Conservation (phyloP, 2,329 filamentous ascomycete species). For the Neophaeococcomyces aloes region DNA sequence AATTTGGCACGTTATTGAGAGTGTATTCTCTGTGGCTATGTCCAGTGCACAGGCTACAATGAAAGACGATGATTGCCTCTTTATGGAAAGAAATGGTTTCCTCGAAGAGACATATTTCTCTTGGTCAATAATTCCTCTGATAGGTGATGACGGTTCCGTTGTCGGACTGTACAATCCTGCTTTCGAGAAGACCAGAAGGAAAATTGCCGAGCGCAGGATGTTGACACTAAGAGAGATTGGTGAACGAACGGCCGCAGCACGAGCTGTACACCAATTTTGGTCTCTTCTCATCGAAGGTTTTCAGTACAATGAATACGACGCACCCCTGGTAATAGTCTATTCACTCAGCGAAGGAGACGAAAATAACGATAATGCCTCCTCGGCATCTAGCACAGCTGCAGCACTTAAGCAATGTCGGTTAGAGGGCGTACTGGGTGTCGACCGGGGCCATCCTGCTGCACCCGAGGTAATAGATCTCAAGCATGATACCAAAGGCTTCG, state of each 20-base stretch:
- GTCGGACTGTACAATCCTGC: constrained; percentile 69
- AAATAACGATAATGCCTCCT: constrained; percentile 61
- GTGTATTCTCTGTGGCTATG: constrained; percentile 57
- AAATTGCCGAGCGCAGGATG: constrained; percentile 71
- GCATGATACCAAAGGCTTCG: constrained; percentile 61
- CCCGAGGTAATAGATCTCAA: constrained; percentile 57
- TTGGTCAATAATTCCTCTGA: constrained; percentile 64
- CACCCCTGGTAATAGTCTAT: constrained; percentile 68
- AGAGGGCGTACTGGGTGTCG: constrained; percentile 62
- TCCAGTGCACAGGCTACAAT: constrained; percentile 66
- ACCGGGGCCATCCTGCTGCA: constrained; percentile 51
- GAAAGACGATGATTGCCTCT: constrained; percentile 72
- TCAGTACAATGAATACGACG: constrained; percentile 63
- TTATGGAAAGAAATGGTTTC: constrained; percentile 55
- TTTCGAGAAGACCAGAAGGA: constrained; percentile 70
- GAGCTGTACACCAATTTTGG: constrained; percentile 66
- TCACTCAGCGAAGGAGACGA: constrained; percentile 56
- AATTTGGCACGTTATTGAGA: constrained; percentile 61
- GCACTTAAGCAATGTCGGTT: constrained; percentile 56
- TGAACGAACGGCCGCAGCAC: constrained; percentile 61
- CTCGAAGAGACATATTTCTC: constrained; percentile 74
- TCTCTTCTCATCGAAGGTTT: constrained; percentile 56
- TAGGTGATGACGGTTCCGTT: constrained; percentile 63
- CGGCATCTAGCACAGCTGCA: constrained; percentile 55
- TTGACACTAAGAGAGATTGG: constrained; percentile 66